These are phyloP conservation scores for Penicillium hesseltinei DNA, from an alignment of 2,329 filamentous ascomycete genomes.

Conservation along the genomic window DNA sequence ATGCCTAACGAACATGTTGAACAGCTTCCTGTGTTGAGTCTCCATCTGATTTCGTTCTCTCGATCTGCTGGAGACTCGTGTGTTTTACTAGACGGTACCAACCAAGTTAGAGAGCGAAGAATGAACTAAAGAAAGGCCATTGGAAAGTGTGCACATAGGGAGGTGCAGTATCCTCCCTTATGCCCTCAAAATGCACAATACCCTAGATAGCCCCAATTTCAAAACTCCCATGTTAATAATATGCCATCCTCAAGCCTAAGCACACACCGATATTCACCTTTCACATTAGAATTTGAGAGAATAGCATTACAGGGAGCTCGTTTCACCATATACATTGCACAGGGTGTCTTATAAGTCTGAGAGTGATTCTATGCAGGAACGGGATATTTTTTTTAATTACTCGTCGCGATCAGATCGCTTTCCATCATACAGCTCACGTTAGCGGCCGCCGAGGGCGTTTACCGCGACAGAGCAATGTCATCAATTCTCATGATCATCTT, in stretches of 20 bases:
- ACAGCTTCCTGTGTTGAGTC: background rate
- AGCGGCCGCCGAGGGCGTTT: constrained; percentile 20
- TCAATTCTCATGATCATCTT: constrained; percentile 83
- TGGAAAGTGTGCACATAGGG: background rate
- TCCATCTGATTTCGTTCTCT: background rate
- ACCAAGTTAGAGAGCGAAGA: background rate
- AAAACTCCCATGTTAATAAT: background rate
- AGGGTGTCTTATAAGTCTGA: background rate
- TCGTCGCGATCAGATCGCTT: constrained; percentile 25
- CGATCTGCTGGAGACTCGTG: background rate
- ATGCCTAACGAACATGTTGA: background rate
- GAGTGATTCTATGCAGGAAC: constrained; percentile 18
- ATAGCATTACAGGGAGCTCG: background rate
- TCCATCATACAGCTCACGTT: constrained; percentile 28
- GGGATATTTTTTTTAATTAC: constrained; percentile 28
- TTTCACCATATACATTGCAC: background rate
- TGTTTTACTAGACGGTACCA: background rate
- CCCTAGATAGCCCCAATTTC: background rate
- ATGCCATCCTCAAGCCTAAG: background rate
- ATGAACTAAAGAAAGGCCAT: background rate
- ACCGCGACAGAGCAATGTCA: constrained; percentile 59
- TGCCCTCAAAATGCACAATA: background rate
- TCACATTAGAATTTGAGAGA: background rate
- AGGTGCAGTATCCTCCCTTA: background rate
- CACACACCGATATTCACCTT: background rate